Conservation (phyloP, 2,329 filamentous ascomycete species). For the Ciborinia camelliae region DNA sequence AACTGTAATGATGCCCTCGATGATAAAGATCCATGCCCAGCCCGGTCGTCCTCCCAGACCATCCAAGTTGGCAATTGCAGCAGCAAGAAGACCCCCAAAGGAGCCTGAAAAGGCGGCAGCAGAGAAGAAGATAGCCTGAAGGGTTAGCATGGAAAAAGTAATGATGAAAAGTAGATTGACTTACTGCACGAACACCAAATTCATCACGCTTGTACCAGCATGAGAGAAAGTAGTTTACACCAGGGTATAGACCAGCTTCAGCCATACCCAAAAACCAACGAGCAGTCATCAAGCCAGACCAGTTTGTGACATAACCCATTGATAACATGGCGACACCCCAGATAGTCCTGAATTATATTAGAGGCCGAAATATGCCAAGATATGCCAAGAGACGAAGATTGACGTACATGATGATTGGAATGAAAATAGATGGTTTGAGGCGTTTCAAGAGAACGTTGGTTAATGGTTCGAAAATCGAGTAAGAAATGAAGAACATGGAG, state of each 20-base stretch:
- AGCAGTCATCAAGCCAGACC: constrained; percentile 35
- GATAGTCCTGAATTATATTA: constrained; percentile 43
- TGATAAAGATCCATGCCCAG: constrained; percentile 51
- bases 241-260: constrained; percentile 73
- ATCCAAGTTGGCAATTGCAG: constrained; percentile 45
- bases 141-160: constrained; percentile 54
- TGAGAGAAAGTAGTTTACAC: constrained; percentile 77
- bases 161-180: constrained; percentile 31
- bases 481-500: constrained; percentile 84
- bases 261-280: constrained; percentile 64
- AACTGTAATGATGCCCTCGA: constrained; percentile 49
- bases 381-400: constrained; percentile 19
- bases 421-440: constrained; percentile 71
- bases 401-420: constrained; percentile 74
- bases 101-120: constrained; percentile 51
- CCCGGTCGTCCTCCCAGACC: constrained; percentile 43
- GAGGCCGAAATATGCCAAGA: neutral
- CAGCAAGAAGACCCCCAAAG: constrained; percentile 46
- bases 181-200: constrained; percentile 49
- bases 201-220: constrained; percentile 73
- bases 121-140: constrained; percentile 54
- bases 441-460: constrained; percentile 71
- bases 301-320: constrained; percentile 36
- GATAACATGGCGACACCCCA: constrained; percentile 69
- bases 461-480: constrained; percentile 73